Evolutionary conservation across 1,284 basidiomycete species (phyloP), one percentile per base, ranked within the genome.

Genomic region (Xanthoconium separans): DNA sequence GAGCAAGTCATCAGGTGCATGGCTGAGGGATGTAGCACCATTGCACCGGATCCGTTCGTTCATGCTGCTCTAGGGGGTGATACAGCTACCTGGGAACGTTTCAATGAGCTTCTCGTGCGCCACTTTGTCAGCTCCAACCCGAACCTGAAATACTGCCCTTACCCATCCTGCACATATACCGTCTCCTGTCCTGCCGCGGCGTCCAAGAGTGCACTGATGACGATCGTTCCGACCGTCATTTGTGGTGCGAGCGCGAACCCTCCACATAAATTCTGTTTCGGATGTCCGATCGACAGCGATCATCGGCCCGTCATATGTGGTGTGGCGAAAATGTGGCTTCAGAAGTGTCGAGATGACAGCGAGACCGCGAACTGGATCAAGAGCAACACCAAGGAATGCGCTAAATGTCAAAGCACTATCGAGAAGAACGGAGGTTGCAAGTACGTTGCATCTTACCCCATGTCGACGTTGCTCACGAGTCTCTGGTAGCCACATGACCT

Each of bases 341-440:
- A 92, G 81, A 99, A 99, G 73, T 98, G 96, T 73, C 85, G 87
- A 53, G 96, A 99, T 70, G 96, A 99, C 69, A 94, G 91, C 61
- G 97, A 99, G 77, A 99, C 96, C 18, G 93, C 95, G 39, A 98
- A 99, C 70, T 99, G 96, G 96, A 95, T 99, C 76, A 93, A 92
- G 80, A 98, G 95, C 62, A 98, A 99, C 71, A 99, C 96, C 47
- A 98, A 99, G 77, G 96, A 99, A 73, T 99, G 96, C 70, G 82
- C 87, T 44, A 89, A 93, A 69, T 99, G 96, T 73, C 86, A 91
- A 69, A 95, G 93, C 63, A 98, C 95, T 48, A 98, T 99, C 60
- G 95, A 99, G 81, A 98, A 99, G 88, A 98, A 98, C 64, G 95
- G 96, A n/a, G 95, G 96, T 6, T 98, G 96, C 92, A 96, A 97